Conservation (phyloP, 1,284 basidiomycete genomes). For the Puccinia coronata region DNA sequence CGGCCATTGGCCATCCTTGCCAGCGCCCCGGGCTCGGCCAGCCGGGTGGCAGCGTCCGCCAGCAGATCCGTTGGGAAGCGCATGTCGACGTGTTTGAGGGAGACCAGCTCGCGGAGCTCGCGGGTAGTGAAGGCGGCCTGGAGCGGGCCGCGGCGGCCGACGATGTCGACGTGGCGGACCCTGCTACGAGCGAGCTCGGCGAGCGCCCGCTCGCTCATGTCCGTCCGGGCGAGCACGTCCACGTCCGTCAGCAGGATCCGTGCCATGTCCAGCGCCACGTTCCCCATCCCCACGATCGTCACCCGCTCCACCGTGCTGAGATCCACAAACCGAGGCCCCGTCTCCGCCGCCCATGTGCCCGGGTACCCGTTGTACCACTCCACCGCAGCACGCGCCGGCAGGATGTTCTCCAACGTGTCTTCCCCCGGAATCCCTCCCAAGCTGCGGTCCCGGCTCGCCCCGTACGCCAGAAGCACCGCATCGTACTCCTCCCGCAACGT, state of each 20-base stretch:
- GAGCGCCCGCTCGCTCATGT: conserved; percentile 77
- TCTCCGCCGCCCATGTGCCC: not conserved
- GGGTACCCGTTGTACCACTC: conserved; percentile 70
- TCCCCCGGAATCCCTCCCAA: conserved; percentile 57
- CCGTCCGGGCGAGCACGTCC: conserved; percentile 70
- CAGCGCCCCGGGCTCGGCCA: conserved; percentile 53
- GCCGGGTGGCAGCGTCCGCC: conserved; percentile 57
- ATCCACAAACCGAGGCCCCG: conserved; percentile 56
- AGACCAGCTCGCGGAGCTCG: conserved; percentile 87
- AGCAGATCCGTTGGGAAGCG: conserved; percentile 58
- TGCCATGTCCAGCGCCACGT: conserved; percentile 91
- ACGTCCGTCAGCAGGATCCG: conserved; percentile 77
- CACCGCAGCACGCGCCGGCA: conserved; percentile 64
- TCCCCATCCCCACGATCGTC: conserved; percentile 88
- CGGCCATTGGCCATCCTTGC: conserved; percentile 57
- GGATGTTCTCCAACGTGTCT: conserved; percentile 55
- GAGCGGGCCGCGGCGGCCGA: conserved; percentile 81
- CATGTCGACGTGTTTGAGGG: conserved; percentile 72
- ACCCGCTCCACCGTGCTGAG: conserved; percentile 71
- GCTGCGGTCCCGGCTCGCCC: conserved; percentile 62
- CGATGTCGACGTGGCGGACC: conserved; percentile 76
- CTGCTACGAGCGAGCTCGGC: conserved; percentile 68
- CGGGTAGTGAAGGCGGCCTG: conserved; percentile 93
- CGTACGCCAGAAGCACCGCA: conserved; percentile 57
- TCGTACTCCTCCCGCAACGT: conserved; percentile 55